These are phyloP conservation scores for Brettanomyces nanus DNA, from an alignment of 805 yeast genomes.

Conservation along the genomic window DNA sequence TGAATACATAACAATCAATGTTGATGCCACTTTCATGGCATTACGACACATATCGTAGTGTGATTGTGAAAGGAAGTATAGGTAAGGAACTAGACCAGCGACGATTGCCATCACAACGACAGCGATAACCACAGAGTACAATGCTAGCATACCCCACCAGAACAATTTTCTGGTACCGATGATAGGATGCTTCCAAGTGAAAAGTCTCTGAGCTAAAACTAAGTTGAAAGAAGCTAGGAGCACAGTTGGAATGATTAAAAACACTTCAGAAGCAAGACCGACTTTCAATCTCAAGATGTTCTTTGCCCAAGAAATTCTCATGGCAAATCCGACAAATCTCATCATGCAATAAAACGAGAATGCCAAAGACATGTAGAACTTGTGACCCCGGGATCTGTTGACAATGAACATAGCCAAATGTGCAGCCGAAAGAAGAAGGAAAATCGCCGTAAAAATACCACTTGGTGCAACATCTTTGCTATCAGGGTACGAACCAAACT, in stretches of 20 bases:
- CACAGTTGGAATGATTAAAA: constrained; percentile 51
- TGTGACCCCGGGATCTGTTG: constrained; percentile 49
- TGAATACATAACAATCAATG: constrained; percentile 43
- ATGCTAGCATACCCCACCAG: constrained; percentile 39
- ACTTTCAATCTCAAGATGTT: constrained; percentile 34
- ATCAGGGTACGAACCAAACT: constrained; percentile 60
- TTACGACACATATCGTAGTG: constrained; percentile 44
- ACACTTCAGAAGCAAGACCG: constrained; percentile 52
- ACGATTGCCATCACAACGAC: constrained; percentile 62
- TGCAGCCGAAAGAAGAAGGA: constrained; percentile 37
- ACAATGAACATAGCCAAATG: constrained; percentile 39
- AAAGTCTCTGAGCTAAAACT: constrained; percentile 62
- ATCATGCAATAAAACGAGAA: constrained; percentile 45
- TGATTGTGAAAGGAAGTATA: constrained; percentile 40
- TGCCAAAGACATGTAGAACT: constrained; percentile 46
- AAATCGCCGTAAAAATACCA: constrained; percentile 48
- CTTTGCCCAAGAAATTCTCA: constrained; percentile 54
- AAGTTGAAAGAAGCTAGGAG: constrained; percentile 50
- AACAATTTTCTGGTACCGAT: constrained; percentile 47
- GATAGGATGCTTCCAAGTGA: constrained; percentile 73
- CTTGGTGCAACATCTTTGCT: constrained; percentile 50
- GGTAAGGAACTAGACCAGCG: constrained; percentile 53
- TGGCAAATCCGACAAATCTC: constrained; percentile 50
- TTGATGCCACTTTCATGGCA: constrained; percentile 43
- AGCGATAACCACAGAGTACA: constrained; percentile 47